phyloP scores from a whole-genome alignment of 495 filamentous ascomycete species.

The Talaromyces wortmannii region DNA sequence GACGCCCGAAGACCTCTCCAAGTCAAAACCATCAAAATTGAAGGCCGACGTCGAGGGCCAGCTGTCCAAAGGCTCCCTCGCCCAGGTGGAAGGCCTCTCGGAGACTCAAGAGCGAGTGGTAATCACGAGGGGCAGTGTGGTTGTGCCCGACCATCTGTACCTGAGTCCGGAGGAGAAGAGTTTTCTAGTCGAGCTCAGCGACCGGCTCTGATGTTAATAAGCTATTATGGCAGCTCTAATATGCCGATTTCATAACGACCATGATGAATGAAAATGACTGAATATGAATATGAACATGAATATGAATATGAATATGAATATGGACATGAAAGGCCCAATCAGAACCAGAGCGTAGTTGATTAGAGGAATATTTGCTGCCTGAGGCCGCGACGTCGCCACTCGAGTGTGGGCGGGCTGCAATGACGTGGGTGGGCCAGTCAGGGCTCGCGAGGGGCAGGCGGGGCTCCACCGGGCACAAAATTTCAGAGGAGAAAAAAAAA shows the following conservation, averaged over 20 bases:
- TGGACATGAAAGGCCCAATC: background rate
- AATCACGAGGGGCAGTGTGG: conserved; percentile 20
- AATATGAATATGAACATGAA: conserved; percentile 3
- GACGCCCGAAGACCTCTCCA: conserved; percentile 26
- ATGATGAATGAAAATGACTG: background rate
- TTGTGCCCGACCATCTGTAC: conserved; percentile 26
- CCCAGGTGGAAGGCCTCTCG: background rate
- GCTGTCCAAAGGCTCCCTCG: background rate
- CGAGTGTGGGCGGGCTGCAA: background rate
- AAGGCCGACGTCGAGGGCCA: conserved; percentile 16
- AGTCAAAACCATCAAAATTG: background rate
- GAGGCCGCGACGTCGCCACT: background rate
- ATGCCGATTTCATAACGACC: background rate
- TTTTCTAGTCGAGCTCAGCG: conserved; percentile 23
- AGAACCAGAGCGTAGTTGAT: too few species aligned
- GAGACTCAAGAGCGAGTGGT: conserved; percentile 19
- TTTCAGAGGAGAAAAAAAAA: background rate
- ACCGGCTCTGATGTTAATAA: conserved; percentile 17
- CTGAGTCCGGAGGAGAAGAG: conserved; percentile 24
- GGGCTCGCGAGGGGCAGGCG: background rate
- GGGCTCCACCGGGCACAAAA: conserved; percentile 1
- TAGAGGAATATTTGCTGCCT: background rate
- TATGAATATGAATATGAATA: background rate
- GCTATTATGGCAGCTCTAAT: background rate
- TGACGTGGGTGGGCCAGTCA: conserved; percentile 31